Percentiles rank a stretch among this genome's conserved stretches.
Conservation (phyloP, 495 filamentous ascomycete genomes). For the Aspergillus sclerotiicarbonarius region DNA sequence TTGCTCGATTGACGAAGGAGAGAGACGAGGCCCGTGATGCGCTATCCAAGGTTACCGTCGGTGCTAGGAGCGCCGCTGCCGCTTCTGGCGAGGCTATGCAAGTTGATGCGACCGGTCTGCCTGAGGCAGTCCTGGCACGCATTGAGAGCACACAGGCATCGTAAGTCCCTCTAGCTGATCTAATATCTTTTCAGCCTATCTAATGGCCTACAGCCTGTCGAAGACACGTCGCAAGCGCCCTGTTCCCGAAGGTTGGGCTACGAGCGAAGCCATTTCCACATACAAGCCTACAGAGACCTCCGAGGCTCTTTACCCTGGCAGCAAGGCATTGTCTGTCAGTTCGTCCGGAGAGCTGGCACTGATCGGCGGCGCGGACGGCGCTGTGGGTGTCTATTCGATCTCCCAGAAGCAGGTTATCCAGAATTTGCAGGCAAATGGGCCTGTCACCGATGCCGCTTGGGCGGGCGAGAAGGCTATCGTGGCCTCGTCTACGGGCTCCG, state of each 20-base stretch:
- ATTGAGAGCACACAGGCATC: slow-evolving; percentile 74
- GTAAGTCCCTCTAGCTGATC: slow-evolving; percentile 46
- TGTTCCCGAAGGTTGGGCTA: slow-evolving; percentile 81
- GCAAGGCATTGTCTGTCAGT: slow-evolving; percentile 66
- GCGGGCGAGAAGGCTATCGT: slow-evolving; percentile 68
- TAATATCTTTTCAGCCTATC: background rate
- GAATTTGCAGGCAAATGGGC: slow-evolving; percentile 61
- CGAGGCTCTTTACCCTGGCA: slow-evolving; percentile 62
- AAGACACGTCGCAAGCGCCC: slow-evolving; percentile 83
- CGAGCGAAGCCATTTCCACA: slow-evolving; percentile 64
- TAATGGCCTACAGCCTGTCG: slow-evolving; percentile 61
- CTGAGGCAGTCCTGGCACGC: slow-evolving; percentile 68
- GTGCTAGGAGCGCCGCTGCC: slow-evolving; percentile 49
- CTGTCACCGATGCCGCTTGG: slow-evolving; percentile 80
- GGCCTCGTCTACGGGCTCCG: slow-evolving; percentile 69
- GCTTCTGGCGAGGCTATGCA: slow-evolving; percentile 78
- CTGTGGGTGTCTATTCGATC: slow-evolving; percentile 76
- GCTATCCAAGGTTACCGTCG: slow-evolving; percentile 78
- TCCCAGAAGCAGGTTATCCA: slow-evolving; percentile 66
- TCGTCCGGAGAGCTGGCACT: slow-evolving; percentile 66
- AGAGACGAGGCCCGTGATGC: slow-evolving; percentile 91
- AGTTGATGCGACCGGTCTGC: slow-evolving; percentile 71
- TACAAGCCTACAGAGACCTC: slow-evolving; percentile 62
- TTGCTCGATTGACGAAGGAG: slow-evolving; percentile 83
- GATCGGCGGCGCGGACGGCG: slow-evolving; percentile 74